Evolutionary conservation across 257 asterid species (phyloP).

Genomic region (Buddleja alternifolia): DNA sequence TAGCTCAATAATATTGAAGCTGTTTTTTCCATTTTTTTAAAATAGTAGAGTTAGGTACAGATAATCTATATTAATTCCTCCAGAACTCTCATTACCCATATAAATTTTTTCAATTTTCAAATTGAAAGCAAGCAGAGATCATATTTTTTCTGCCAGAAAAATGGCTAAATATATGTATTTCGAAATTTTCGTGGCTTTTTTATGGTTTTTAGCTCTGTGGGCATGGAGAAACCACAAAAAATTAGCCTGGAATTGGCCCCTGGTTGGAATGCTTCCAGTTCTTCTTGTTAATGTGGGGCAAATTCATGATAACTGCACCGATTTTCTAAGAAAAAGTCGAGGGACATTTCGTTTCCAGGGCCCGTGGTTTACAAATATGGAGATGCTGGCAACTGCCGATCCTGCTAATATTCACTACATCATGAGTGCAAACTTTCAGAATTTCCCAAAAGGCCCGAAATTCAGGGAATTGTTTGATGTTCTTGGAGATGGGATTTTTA

Average conservation of each 20-base stretch:
- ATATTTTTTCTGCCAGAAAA: background rate
- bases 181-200: conserved; percentile 33
- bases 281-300: conserved; percentile 32
- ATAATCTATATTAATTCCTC: too few relatives aligned
- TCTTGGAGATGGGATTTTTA: conserved; percentile 64
- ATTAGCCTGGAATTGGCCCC: conserved; percentile 42
- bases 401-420: conserved; percentile 58
- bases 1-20: too few relatives aligned
- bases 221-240: conserved; percentile 19
- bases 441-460: conserved; percentile 55
- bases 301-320: conserved; percentile 40
- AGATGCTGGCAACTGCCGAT: conserved; percentile 49
- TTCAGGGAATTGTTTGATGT: conserved; percentile 56
- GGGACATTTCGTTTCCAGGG: conserved; percentile 51
- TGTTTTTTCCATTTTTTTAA: too few relatives aligned
- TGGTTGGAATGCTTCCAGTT: conserved; percentile 53
- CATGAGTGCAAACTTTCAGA: conserved; percentile 49
- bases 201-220: conserved; percentile 32
- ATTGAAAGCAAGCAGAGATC: background rate
- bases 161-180: conserved; percentile 24
- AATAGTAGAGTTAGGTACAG: too few relatives aligned
- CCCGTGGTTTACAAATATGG: conserved; percentile 56
- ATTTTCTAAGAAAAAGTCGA: conserved; percentile 26
- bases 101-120: background rate
- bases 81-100: too few relatives aligned